These are phyloP conservation scores for Boletellus emodensis DNA, from an alignment of 768 basidiomycete genomes.

Conservation along the genomic window DNA sequence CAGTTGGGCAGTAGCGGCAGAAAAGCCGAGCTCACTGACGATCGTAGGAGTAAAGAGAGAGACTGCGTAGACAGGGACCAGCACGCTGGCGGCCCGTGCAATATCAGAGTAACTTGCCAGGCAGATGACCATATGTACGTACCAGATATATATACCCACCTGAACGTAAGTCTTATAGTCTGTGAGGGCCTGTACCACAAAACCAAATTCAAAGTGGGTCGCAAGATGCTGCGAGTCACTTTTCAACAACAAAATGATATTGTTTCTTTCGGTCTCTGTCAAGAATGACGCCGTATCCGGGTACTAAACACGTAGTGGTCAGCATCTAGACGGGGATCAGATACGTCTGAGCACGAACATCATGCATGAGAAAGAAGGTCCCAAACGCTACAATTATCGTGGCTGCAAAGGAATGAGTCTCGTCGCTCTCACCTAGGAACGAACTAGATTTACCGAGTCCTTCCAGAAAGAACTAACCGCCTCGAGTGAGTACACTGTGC, in stretches of 20 bases:
- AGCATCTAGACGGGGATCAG: not conserved
- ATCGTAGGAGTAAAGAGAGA: not conserved
- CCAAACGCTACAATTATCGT: not conserved
- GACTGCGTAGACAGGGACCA: not conserved
- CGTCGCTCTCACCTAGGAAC: not conserved
- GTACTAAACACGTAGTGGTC: not conserved
- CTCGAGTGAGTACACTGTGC: not conserved
- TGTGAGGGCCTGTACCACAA: not conserved
- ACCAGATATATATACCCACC: not conserved
- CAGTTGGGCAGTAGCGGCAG: not conserved
- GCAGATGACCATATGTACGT: not conserved
- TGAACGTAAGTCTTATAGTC: slow-evolving; percentile 2
- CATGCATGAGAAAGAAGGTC: not conserved
- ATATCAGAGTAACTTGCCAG: not conserved
- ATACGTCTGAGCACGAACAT: not conserved
- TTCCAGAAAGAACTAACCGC: slow-evolving; percentile 1
- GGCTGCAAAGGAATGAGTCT: not conserved
- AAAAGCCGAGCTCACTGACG: not conserved
- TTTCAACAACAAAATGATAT: not conserved
- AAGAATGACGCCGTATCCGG: slow-evolving; percentile 1
- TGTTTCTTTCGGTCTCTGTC: not conserved
- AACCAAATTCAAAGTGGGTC: not conserved
- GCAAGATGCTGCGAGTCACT: not conserved
- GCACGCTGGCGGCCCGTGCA: not conserved
- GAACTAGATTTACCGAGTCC: not conserved